Percentiles rank a stretch among this genome's conserved stretches.
phyloP scores from a whole-genome alignment of 441 rosid species.

The Geranium incanum region DNA sequence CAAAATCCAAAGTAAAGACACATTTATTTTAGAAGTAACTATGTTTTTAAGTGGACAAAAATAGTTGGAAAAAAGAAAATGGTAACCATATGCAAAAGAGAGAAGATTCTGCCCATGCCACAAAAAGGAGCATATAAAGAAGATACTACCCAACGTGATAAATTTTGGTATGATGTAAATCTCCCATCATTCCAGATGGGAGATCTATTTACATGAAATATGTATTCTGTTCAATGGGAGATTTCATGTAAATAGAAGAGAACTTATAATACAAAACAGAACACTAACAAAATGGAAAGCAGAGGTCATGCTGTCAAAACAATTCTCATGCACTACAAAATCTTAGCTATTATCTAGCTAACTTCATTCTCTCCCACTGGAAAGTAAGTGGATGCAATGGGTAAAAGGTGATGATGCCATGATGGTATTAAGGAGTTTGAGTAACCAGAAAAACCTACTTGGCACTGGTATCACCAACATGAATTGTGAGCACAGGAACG shows the following conservation, averaged over 20 bases:
- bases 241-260: not conserved
- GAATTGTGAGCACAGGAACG: not conserved
- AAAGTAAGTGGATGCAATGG: not conserved
- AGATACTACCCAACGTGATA: not conserved
- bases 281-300: not conserved
- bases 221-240: too few relatives aligned
- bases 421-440: not conserved
- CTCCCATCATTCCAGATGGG: not conserved
- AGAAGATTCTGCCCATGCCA: not conserved
- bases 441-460: not conserved
- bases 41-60: not conserved
- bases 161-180: not conserved
- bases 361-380: not conserved
- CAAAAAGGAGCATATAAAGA: not conserved
- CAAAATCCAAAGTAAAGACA: slow-evolving; percentile 1
- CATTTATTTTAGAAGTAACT: not conserved
- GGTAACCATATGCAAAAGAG: not conserved
- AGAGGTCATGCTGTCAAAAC: not conserved
- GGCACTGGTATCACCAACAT: not conserved
- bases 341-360: not conserved
- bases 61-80: not conserved
- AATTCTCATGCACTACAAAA: not conserved
- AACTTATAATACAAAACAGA: not conserved
- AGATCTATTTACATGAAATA: too few relatives aligned
- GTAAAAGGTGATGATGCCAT: not conserved